A percentile compares a stretch with the other conserved stretches of the same genome.
phyloP scores from a whole-genome alignment of 2,329 filamentous ascomycete species.

The Endothia cerciana region DNA sequence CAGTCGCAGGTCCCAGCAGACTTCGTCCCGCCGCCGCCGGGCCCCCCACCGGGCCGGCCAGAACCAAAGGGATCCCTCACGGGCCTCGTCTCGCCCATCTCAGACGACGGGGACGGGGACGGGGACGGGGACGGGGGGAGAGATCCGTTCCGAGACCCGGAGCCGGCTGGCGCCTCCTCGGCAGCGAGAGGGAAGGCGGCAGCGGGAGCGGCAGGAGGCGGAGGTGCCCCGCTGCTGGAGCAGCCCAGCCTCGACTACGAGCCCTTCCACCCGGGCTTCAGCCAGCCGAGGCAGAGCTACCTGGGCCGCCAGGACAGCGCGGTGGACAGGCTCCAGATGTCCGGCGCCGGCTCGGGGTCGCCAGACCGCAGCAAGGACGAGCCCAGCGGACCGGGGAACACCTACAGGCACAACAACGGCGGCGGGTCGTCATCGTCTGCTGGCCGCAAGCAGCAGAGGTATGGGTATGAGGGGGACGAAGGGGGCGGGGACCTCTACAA shows the following conservation, averaged over 20 bases:
- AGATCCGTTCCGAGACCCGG: constrained; percentile 35
- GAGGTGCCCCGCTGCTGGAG: constrained; percentile 34
- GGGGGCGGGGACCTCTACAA: constrained; percentile 22
- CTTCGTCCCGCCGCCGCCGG: constrained; percentile 21
- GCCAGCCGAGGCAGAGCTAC: constrained; percentile 40
- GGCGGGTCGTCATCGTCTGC: background rate
- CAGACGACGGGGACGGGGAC: constrained; percentile 33
- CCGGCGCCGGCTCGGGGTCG: constrained; percentile 38
- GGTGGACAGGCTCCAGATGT: constrained; percentile 46
- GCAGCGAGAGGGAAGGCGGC: constrained; percentile 17
- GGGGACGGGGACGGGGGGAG: constrained; percentile 29
- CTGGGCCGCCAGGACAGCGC: constrained; percentile 46
- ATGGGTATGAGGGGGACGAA: constrained; percentile 21
- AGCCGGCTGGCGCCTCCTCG: constrained; percentile 21
- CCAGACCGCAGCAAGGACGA: constrained; percentile 2
- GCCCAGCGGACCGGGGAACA: background rate
- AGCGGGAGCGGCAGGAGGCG: constrained; percentile 3
- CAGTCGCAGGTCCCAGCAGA: constrained; percentile 26
- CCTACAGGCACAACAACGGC: background rate
- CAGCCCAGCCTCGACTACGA: constrained; percentile 43
- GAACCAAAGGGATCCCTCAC: constrained; percentile 8
- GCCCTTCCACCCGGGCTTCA: constrained; percentile 45
- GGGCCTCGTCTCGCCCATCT: constrained; percentile 25
- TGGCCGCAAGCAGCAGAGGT: constrained; percentile 14
- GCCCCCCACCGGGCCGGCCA: constrained; percentile 15